Conservation (phyloP, 768 basidiomycete genomes). For the Neoboletus magnificus region DNA sequence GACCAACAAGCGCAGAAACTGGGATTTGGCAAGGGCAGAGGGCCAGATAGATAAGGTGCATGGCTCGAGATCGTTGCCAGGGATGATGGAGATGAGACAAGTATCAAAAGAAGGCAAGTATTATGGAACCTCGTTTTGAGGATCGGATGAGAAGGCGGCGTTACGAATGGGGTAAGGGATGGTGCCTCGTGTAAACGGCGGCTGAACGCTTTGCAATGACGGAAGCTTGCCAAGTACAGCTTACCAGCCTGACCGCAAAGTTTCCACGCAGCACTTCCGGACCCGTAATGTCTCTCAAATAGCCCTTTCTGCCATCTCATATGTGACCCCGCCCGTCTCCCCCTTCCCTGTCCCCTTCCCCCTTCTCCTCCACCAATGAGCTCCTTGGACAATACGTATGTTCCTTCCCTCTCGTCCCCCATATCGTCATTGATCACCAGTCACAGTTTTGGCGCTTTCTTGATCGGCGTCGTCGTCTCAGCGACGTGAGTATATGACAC, state of each 20-base stretch:
- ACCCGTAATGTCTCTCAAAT: conserved; percentile 12
- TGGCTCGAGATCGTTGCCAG: conserved; percentile 2
- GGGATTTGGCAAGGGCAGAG: background rate
- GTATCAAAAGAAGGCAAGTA: conserved; percentile 4
- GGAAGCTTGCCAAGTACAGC: conserved; percentile 9
- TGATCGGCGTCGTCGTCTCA: conserved; percentile 53
- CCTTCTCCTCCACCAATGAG: conserved; percentile 11
- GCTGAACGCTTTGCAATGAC: conserved; percentile 26
- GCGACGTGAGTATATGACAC: conserved; percentile 40
- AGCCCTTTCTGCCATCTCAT: conserved; percentile 5
- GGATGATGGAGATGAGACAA: background rate
- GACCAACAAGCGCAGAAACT: background rate
- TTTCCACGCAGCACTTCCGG: conserved; percentile 5
- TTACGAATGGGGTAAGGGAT: conserved; percentile 17
- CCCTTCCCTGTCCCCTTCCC: background rate
- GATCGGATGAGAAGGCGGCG: conserved; percentile 10
- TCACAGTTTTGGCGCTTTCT: conserved; percentile 49
- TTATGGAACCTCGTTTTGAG: conserved; percentile 17
- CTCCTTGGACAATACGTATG: conserved; percentile 40
- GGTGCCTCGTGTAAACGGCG: conserved; percentile 16
- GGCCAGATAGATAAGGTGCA: background rate
- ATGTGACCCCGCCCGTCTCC: background rate
- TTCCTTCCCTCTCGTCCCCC: background rate
- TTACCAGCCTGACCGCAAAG: conserved; percentile 9
- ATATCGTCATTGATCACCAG: background rate